Evolutionary conservation across 345 rosid species (phyloP).

Genomic region (Fremontodendron californicum): DNA sequence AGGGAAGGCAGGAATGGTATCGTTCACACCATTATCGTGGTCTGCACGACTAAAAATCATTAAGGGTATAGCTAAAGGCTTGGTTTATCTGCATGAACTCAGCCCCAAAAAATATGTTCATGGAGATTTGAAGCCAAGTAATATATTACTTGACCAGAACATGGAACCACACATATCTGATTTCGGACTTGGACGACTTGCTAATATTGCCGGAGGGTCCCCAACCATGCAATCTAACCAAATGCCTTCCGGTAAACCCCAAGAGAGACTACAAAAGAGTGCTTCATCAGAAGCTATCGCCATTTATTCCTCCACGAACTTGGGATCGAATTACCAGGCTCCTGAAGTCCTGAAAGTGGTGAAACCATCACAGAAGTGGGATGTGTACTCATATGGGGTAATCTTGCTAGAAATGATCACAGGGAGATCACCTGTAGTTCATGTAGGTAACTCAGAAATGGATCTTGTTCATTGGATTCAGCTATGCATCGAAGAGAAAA

Average conservation of each 20-base stretch:
- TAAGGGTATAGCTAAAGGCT: constrained; percentile 72
- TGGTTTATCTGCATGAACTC: constrained; percentile 82
- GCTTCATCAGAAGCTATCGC: constrained; percentile 53
- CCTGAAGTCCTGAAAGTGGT: constrained; percentile 79
- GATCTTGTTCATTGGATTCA: constrained; percentile 82
- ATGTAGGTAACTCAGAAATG: constrained; percentile 58
- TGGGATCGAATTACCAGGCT: constrained; percentile 75
- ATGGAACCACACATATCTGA: constrained; percentile 82
- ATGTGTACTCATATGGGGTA: constrained; percentile 84
- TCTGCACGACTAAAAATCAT: constrained; percentile 63
- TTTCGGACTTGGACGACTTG: constrained; percentile 87
- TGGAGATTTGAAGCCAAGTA: constrained; percentile 86
- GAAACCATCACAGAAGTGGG: constrained; percentile 98
- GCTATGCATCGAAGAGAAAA: constrained; percentile 84
- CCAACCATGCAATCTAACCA: constrained; percentile 66
- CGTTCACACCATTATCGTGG: constrained; percentile 66
- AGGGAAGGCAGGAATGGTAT: constrained; percentile 78
- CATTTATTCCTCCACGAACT: constrained; percentile 39
- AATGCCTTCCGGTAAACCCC: constrained; percentile 45
- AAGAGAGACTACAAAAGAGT: constrained; percentile 60
- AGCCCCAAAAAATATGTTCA: constrained; percentile 92
- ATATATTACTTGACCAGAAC: constrained; percentile 72
- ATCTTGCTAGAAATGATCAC: constrained; percentile 81
- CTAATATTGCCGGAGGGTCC: constrained; percentile 86
- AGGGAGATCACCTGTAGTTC: constrained; percentile 52